phyloP scores from a whole-genome alignment of 1,284 basidiomycete genomes.

The Violaceomyces palustris region DNA sequence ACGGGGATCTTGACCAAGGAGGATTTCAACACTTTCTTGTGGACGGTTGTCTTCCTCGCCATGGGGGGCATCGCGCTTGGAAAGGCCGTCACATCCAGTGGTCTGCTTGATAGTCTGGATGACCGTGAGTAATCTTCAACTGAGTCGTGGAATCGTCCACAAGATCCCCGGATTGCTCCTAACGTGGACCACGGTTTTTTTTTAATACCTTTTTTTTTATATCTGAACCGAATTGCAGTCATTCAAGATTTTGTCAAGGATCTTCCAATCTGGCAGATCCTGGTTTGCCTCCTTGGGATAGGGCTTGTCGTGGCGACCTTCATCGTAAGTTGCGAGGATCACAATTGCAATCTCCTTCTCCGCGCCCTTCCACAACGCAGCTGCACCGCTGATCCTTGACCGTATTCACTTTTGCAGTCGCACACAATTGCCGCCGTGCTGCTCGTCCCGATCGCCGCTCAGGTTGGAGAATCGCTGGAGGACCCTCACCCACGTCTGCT shows the following conservation, averaged over 20 bases:
- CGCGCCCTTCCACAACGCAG: too few species aligned
- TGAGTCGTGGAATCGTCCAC: too few species aligned
- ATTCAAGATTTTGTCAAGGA: slow-evolving; percentile 70
- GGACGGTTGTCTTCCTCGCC: slow-evolving; percentile 52
- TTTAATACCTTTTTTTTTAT: not conserved
- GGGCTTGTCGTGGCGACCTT: slow-evolving; percentile 69
- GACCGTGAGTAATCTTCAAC: not conserved
- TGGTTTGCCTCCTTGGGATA: slow-evolving; percentile 74
- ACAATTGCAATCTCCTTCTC: not conserved
- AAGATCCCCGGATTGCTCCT: too few species aligned
- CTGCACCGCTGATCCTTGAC: too few species aligned
- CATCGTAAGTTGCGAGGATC: slow-evolving; percentile 10
- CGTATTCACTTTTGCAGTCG: slow-evolving; percentile 8
- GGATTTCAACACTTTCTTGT: slow-evolving; percentile 52
- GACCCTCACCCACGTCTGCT: slow-evolving; percentile 46
- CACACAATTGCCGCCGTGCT: slow-evolving; percentile 80
- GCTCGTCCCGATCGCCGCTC: slow-evolving; percentile 87
- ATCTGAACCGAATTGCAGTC: too few species aligned
- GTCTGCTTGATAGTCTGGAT: slow-evolving; percentile 62
- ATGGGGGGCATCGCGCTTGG: slow-evolving; percentile 98
- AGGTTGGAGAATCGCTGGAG: slow-evolving; percentile 73
- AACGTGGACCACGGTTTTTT: too few species aligned
- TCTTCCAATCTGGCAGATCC: slow-evolving; percentile 71
- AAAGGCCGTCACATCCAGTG: slow-evolving; percentile 85
- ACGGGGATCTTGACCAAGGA: slow-evolving; percentile 89